Base-by-base conservation (phyloP, 768 basidiomycete species). In the Rhizopogon vesiculosus region DNA sequence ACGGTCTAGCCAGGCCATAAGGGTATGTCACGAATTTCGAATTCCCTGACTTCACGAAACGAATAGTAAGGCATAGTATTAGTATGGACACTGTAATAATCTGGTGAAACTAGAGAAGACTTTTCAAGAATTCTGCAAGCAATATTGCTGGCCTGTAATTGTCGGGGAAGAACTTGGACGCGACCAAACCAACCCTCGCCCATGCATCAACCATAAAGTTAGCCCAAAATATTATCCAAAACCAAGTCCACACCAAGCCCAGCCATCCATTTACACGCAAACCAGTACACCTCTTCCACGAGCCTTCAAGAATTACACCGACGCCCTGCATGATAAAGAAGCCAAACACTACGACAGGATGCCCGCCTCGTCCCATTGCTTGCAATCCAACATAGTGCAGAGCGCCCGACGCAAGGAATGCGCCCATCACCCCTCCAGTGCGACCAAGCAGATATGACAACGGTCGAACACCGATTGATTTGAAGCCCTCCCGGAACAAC, bases 281-380 rank as follows among this genome's bases (percentile, higher is more conserved):
- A n/a, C 83, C 79, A 0, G 78, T 81, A 2, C 63, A 45, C 1
- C 55, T 60, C 58, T 70, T 76, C 77, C 76, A 87, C 9, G 64
- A 52, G 19, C 67, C 61, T 65, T 88, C 86, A 33, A 83, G 43
- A 1, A 79, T 50, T 7, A 82, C 59, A 1, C 83, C 83, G 1
- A 83, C 61, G 12, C 78, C 85, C 58, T 79, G 82, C 63, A 82
- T 65, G 44, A 86, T 42, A 64, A 87, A 89, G 64, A 81, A 86
- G 1, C 77, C 79, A 1, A 70, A 66, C 6, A 82, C 69, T 7
- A 54, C 51, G 7, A 55, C 13, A 0, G 79, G 74, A 40, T 86
- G 79, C 1, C 72, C 68, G 16, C 82, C 84, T 4, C 72, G 72
- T 1, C 76, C 79, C 79, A 86, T 78, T 6, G 81, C 82, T 74